Evolutionary conservation across 768 basidiomycete genomes (phyloP).

Genomic region (Hericium coralloides): DNA sequence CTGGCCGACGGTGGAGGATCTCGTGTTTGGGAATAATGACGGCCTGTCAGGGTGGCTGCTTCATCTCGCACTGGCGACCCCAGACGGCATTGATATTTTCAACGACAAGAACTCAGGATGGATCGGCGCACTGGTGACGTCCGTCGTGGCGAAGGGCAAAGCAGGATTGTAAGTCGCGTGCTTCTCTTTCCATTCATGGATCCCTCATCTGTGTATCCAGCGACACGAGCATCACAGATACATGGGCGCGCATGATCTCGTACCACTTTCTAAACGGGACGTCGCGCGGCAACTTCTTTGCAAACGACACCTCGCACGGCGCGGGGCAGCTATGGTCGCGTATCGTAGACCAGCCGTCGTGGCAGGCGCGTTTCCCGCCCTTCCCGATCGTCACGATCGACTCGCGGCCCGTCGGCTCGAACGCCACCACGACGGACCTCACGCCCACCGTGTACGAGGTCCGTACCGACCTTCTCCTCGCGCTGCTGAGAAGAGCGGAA

Average conservation of each 20-base stretch:
- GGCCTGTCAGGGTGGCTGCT: constrained; percentile 46
- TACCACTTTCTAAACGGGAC: constrained; percentile 73
- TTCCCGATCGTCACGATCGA: constrained; percentile 61
- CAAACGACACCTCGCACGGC: constrained; percentile 51
- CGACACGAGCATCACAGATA: constrained; percentile 56
- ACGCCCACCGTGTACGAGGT: constrained; percentile 53
- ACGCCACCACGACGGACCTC: constrained; percentile 29
- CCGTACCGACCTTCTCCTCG: constrained; percentile 8
- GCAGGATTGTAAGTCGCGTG: constrained; percentile 37
- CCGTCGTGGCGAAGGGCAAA: constrained; percentile 46
- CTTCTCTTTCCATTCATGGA: not conserved
- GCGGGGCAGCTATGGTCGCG: constrained; percentile 65
- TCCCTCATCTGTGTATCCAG: constrained; percentile 22
- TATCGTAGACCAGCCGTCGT: constrained; percentile 41
- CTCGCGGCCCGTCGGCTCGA: constrained; percentile 39
- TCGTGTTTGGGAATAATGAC: constrained; percentile 49
- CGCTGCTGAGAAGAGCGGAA: not conserved
- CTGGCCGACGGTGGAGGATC: constrained; percentile 45
- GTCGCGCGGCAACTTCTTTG: constrained; percentile 47
- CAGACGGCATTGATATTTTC: constrained; percentile 40
- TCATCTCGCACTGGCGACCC: constrained; percentile 46
- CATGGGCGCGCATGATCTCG: constrained; percentile 56
- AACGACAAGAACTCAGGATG: constrained; percentile 40
- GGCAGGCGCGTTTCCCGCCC: constrained; percentile 40
- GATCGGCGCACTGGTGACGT: constrained; percentile 45